Evolutionary conservation across 2,329 filamentous ascomycete genomes (phyloP), one percentile per base, ranked within the genome.

Genomic region (Aspergillus brunneoviolaceus): DNA sequence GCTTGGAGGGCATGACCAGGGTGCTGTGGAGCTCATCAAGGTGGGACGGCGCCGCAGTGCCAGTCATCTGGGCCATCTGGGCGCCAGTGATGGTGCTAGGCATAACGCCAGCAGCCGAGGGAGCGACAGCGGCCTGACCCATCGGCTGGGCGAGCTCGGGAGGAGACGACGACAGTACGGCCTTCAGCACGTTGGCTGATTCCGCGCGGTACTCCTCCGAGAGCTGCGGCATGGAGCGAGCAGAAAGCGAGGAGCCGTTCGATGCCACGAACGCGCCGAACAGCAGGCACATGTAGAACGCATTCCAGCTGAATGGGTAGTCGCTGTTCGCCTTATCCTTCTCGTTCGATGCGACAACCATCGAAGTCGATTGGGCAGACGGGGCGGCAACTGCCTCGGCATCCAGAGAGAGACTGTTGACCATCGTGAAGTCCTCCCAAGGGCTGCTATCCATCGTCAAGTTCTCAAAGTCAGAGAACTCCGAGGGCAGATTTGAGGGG

Each of bases 191-290:
- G 55, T 81, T 80, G 57, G 77, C 77, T 25, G 78, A 79, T 66
- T 81, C 79, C 16, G 76, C 75, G 49, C 77, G 78, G 62, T 81
- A 80, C 60, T 80, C 78, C 56, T 80, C 77, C 12, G 79, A 79
- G 16, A 81, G 68, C 49, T 76, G 71, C 9, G 78, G 78, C 35
- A 80, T 88, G 67, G 87, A 86, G 45, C 88, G 86, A 48, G 76
- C 67, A 4, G 77, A 68, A n/a, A 84, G 80, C 21, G 88, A 82
- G 49, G 87, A 85, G 67, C 87, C 87, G 78, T 93, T 96, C 33
- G 94, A 97, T 63, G 95, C 89, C 69, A 98, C 92, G 73, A 97
- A 96, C 56, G 95, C 95, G 73, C 95, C 95, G 65, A 96, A 93
- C 57, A 99, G 89, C 72, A 99, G 90, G 68, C 97, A 90, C 92